These are phyloP conservation scores for Lolium perenne DNA, from an alignment of 176 grass and related monocot genomes.

Conservation along the genomic window DNA sequence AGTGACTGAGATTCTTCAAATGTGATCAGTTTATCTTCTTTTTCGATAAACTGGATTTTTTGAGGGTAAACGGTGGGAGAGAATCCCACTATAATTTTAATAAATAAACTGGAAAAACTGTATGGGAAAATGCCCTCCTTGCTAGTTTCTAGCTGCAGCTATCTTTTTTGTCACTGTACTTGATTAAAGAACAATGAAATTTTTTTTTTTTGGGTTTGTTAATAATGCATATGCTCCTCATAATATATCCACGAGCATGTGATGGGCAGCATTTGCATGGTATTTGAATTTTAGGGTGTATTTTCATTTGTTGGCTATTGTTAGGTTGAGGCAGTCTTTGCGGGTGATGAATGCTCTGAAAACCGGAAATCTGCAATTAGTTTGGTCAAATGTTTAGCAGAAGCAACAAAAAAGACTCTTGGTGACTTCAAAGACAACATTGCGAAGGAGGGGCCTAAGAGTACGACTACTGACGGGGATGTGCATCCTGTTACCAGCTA, in stretches of 20 bases:
- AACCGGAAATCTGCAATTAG: conserved; percentile 45
- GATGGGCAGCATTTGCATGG: neutral
- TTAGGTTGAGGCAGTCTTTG: conserved; percentile 71
- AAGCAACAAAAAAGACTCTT: conserved; percentile 47
- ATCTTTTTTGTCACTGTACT: neutral
- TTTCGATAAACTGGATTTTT: neutral
- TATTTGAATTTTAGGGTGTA: conserved; percentile 7
- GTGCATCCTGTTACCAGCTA: conserved; percentile 69
- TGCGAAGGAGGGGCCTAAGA: conserved; percentile 54
- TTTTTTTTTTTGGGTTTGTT: neutral
- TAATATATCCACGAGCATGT: neutral
- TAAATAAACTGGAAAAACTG: neutral
- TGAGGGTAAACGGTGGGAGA: too few relatives aligned
- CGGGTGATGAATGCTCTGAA: conserved; percentile 43
- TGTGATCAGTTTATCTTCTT: neutral
- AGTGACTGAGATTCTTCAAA: neutral
- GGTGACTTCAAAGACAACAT: conserved; percentile 58
- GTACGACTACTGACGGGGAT: conserved; percentile 48
- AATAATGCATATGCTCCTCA: conserved; percentile 1
- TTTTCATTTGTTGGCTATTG: neutral
- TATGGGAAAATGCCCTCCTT: neutral
- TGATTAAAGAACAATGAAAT: conserved; percentile 13
- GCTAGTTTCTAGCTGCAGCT: neutral
- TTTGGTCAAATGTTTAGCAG: conserved; percentile 54
- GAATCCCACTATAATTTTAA: too few relatives aligned